Evolutionary conservation across 73 alveolate genomes (phyloP).

Genomic region (Blepharisma japonicum): DNA sequence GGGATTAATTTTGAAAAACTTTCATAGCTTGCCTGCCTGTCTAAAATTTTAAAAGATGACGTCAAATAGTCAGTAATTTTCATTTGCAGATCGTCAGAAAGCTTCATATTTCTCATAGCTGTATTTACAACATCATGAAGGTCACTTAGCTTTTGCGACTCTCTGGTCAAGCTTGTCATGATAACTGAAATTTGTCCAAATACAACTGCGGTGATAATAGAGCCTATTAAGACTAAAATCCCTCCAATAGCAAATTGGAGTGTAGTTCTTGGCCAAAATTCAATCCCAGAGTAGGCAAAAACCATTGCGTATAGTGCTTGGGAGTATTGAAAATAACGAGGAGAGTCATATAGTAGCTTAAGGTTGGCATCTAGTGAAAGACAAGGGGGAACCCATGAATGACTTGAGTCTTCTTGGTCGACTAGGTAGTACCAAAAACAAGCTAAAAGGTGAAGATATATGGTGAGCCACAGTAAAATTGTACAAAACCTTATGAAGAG

Average conservation of each 20-base stretch:
- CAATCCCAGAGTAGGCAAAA: background rate
- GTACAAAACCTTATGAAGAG: background rate
- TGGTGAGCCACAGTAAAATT: conserved; percentile 5
- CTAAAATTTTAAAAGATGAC: conserved; percentile 43
- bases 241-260: background rate
- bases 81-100: conserved; percentile 48
- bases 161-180: background rate
- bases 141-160: background rate
- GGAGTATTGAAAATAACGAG: background rate
- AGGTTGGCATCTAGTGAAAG: no score
- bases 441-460: conserved; percentile 16
- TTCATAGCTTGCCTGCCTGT: conserved; percentile 48
- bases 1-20: conserved; percentile 44
- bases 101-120: conserved; percentile 60
- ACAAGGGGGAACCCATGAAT: background rate
- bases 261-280: background rate
- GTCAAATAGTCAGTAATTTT: conserved; percentile 36
- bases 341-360: background rate
- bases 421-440: conserved; percentile 4
- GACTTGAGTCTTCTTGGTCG: background rate
- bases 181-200: background rate
- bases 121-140: conserved; percentile 47
- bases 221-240: background rate
- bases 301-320: background rate
- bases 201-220: background rate